Conservation (phyloP, 768 basidiomycete species). For the Amanita rubescens region DNA sequence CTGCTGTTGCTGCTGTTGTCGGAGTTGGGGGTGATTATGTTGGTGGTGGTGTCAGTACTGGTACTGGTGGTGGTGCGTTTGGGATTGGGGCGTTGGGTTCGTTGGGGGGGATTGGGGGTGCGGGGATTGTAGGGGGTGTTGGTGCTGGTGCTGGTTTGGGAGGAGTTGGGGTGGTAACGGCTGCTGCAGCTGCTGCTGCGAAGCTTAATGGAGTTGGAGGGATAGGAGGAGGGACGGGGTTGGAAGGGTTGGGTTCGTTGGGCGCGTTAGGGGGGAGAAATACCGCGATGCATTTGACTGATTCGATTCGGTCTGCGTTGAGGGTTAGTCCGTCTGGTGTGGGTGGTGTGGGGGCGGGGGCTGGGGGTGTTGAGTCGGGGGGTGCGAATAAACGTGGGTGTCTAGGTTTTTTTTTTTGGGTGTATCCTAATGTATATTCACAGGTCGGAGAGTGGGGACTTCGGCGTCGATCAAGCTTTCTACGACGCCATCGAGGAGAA, state of each 20-base stretch:
- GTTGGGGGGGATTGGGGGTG: not conserved
- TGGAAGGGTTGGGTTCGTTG: not conserved
- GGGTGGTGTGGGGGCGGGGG: constrained; percentile 16
- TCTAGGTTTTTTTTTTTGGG: not conserved
- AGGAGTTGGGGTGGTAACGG: not conserved
- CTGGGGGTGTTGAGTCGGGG: constrained; percentile 13
- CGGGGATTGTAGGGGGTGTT: not conserved
- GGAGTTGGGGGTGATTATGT: too few relatives aligned
- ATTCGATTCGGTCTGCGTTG: constrained; percentile 36
- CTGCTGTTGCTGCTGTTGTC: too few relatives aligned
- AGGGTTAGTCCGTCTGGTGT: constrained; percentile 21
- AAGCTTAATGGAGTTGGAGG: not conserved
- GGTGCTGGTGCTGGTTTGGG: not conserved
- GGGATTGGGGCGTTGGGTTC: not conserved
- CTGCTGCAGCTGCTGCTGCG: too few relatives aligned
- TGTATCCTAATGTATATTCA: too few relatives aligned
- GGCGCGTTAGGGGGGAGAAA: constrained; percentile 15
- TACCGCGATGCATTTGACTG: constrained; percentile 33
- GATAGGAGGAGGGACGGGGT: not conserved
- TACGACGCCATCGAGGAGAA: constrained; percentile 23
- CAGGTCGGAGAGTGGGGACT: constrained; percentile 35
- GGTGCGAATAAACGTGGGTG: constrained; percentile 35
- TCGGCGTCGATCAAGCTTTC: constrained; percentile 36
- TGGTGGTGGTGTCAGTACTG: too few relatives aligned
- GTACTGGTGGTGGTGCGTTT: constrained; percentile 5